Evolutionary conservation across 352 stramenopile genomes (phyloP), one percentile per base, ranked within the genome.

Genomic region (Phytophthora citricola): DNA sequence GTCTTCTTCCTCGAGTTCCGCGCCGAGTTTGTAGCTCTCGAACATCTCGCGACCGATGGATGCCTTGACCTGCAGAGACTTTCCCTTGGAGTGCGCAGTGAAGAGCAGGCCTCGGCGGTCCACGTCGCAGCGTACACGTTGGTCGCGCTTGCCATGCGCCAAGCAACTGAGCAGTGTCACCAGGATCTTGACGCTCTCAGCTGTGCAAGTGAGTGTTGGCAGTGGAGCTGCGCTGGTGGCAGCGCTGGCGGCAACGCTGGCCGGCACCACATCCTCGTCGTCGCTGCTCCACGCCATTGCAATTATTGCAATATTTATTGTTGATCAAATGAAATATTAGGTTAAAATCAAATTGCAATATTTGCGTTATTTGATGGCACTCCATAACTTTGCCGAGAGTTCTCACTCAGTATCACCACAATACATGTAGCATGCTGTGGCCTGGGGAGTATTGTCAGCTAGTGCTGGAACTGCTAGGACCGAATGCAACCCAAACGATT

Each of bases 21-120:
- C 17, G 2, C 66, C 52, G 9, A 94, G 81, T 46, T 75, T 51
- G 74, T 81, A 95, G 31, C 71, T 74, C 45, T 93, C 85, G 55
- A 95, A 95, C 5, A 95, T 62, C 59, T 93, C 84, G n/a, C 64
- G 71, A 9, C 78, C 72, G 8, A 94, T 78, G 9, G 84, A 92
- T 26, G 88, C 92, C 76, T 94, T 95, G 69, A 95, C 80, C 80
- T 95, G 88, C 26, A 95, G 75, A 59, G 85, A 92, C 59, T 95
- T 95, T 47, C 88, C 85, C 48, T 87, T 89, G n/a, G 87, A 94
- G 50, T 94, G 83, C 26, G 77, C 66, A 4, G 86, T 94, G 63
- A 95, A 92, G 3, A 93, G 69, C 65, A 92, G 51, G 32, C 88
- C 85, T 6, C 66, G 64, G 8, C 34, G 24, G 51, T 95, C 88